Evolutionary conservation across 257 asterid genomes (phyloP), one percentile per base, ranked within the genome.

Genomic region (Solanum peruvianum): DNA sequence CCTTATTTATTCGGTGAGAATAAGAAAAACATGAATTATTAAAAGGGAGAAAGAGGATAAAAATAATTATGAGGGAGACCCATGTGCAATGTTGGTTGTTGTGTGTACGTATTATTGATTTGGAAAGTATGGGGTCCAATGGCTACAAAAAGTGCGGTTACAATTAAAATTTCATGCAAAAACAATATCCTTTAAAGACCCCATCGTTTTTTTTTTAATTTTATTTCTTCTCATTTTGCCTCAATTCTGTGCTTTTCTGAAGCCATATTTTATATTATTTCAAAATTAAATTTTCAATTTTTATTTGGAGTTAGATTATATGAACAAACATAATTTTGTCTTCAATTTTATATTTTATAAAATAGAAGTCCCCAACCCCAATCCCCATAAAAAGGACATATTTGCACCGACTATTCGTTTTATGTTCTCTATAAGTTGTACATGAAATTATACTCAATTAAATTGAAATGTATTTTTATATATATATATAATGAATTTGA

Each of bases 1-100:
- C 39, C 39, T 37, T 37, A 37, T 37, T 37, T 42, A 42, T 42
- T 42, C 12, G 3, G 6, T 58, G 62, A 9, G 16, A 25, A 78
- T 27, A 3, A 27, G 25, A 42, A 42, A 77, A 77, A 25, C n/a
- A 77, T 9, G 56, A 23, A 84, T 23, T 71, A n/a, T 41, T 2
- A 18, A 60, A 84, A 58, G 35, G 18, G 45, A 25, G 20, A 84
- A 64, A 84, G 77, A 41, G 47, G 80, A 66, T 39, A 84, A 84
- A 84, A 66, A 13, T 27, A 27, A 45, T 80, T 27, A 84, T 66
- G 75, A 66, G 27, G 31, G 80, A 29, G 25, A 84, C 60, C 87
- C 87, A 84, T 84, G 87, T 84, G 86, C 27, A 25, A 37, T 84
- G 86, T 84, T 64, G 78, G 86, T 84, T 84, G 78, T 42, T 84